phyloP scores from a whole-genome alignment of 176 grass and related monocot species.

The Juncus inflexus region DNA sequence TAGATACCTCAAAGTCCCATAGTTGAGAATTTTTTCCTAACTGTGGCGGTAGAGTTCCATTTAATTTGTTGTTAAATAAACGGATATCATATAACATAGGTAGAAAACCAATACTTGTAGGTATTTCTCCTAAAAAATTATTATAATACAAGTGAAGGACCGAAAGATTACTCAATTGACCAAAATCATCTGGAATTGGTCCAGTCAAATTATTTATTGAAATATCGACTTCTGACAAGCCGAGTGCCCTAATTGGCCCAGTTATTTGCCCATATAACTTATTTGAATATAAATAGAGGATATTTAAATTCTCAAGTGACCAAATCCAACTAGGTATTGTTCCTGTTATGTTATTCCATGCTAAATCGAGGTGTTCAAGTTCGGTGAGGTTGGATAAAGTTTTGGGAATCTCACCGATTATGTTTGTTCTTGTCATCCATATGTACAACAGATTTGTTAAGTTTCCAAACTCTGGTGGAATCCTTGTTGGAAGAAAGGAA shows the following conservation, averaged over 20 bases:
- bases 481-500: conserved; percentile 30
- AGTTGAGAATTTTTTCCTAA: conserved; percentile 67
- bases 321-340: conserved; percentile 45
- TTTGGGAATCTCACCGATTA: conserved; percentile 54
- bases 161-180: conserved; percentile 33
- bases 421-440: conserved; percentile 21
- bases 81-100: conserved; percentile 36
- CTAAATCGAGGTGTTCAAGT: conserved; percentile 19
- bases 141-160: conserved; percentile 38
- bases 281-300: conserved; percentile 26
- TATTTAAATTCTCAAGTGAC: conserved; percentile 30
- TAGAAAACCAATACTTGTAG: conserved; percentile 40
- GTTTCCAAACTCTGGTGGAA: conserved; percentile 29
- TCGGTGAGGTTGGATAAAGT: conserved; percentile 21
- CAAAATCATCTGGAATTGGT: conserved; percentile 41
- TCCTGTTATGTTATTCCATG: conserved; percentile 32
- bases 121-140: conserved; percentile 46
- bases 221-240: conserved; percentile 36
- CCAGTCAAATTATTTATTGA: conserved; percentile 47
- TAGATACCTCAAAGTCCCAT: conserved; percentile 43
- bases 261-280: conserved; percentile 34
- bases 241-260: conserved; percentile 5
- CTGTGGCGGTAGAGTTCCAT: conserved; percentile 54
- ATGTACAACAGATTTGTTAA: conserved; percentile 45
- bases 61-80: conserved; percentile 50